Evolutionary conservation across 2,329 filamentous ascomycete genomes (phyloP).

Genomic region (Lecanicillium sp.): DNA sequence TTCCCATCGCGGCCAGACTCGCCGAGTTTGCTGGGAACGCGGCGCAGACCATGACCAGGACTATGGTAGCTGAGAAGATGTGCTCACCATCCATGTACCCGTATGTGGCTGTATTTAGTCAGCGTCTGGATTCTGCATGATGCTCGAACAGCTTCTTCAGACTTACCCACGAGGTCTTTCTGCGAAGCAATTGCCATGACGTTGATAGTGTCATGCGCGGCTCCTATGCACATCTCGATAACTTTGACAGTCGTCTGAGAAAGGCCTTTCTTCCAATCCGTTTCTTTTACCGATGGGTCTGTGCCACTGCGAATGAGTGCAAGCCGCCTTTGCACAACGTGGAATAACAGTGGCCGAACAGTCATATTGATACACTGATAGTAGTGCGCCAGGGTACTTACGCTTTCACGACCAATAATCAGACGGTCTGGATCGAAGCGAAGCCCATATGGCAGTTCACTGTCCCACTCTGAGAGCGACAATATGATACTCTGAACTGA

Average conservation of each 20-base stretch:
- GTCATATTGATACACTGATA: slow-evolving; percentile 53
- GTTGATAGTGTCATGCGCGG: slow-evolving; percentile 37
- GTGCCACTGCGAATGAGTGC: slow-evolving; percentile 14
- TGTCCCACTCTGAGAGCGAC: slow-evolving; percentile 40
- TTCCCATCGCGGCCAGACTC: slow-evolving; percentile 35
- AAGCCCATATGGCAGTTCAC: slow-evolving; percentile 35
- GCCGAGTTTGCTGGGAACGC: slow-evolving; percentile 37
- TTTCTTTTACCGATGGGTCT: slow-evolving; percentile 11
- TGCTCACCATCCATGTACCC: slow-evolving; percentile 51
- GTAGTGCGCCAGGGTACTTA: slow-evolving; percentile 45
- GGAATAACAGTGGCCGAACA: slow-evolving; percentile 42
- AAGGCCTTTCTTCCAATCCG: slow-evolving; percentile 37
- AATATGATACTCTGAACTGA: slow-evolving; percentile 42
- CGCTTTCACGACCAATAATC: slow-evolving; percentile 38
- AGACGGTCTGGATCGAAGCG: slow-evolving; percentile 38
- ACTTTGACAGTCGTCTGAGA: slow-evolving; percentile 38
- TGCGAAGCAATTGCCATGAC: slow-evolving; percentile 40
- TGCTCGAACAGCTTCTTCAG: not conserved
- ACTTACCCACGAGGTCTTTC: slow-evolving; percentile 39
- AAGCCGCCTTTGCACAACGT: slow-evolving; percentile 41
- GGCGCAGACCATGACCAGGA: slow-evolving; percentile 46
- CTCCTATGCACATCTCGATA: slow-evolving; percentile 43
- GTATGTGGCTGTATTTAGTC: slow-evolving; percentile 34
- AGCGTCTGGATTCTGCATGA: not conserved
- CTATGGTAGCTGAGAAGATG: slow-evolving; percentile 43